Evolutionary conservation across 345 rosid genomes (phyloP), one percentile per base, ranked within the genome.

Genomic region (Populus alba): DNA sequence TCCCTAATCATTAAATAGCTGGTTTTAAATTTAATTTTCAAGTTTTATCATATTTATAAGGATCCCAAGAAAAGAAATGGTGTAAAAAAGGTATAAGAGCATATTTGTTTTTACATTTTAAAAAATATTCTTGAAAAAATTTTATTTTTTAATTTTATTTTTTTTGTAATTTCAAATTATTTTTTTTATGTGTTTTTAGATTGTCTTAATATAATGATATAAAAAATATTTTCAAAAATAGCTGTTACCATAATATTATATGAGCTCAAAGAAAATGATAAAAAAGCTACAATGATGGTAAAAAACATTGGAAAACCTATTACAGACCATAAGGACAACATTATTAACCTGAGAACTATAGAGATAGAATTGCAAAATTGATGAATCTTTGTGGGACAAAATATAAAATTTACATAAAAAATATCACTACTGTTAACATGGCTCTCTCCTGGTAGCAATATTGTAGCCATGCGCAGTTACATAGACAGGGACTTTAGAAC

Each of bases 191-290:
- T 33, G 5, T 33, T 33, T 33, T 33, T 4, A 33, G 5, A 33
- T 3, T 0, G 0, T 4, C 0, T 33, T 33, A 4, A 33, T 33
- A 4, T 33, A 3, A 0, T 33, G 0, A 4, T 33, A 33, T 33
- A 0, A 33, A 33, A 29, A 29, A 29, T 1, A 29, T 1, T 33
- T 33, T 33, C 0, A 33, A 33, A 33, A 33, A 3, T 4, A 33
- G 0, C 5, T 33, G 5, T 4, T 33, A 33, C 0, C 0, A 33
- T 3, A 33, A 33, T 29, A 0, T 29, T 1, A 29, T 1, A 29
- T 33, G 0, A 33, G 35, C 5, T 33, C 5, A 17, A 0, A 5
- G 0, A 6, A 55, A 8, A 8, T 3, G 5, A 0, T 53, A 20
- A 22, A 57, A n/a, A 9, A 1, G 27, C 1, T 6, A 18, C n/a